Conservation (phyloP, 2,329 filamentous ascomycete species). For the Elsinoe arachidis region DNA sequence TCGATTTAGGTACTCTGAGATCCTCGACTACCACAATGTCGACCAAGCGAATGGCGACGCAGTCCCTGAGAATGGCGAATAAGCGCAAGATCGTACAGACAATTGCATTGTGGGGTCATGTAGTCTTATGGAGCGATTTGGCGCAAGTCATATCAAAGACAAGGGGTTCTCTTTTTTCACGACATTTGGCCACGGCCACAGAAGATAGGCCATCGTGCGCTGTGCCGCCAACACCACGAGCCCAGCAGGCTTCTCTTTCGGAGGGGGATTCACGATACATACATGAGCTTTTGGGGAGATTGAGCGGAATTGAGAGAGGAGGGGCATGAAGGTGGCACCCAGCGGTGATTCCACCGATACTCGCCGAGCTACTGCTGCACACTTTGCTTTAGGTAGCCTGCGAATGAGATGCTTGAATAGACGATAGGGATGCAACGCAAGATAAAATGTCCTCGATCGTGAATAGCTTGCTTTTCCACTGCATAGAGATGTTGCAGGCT, state of each 20-base stretch:
- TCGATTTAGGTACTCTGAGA: constrained; percentile 80
- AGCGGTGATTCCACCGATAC: not conserved
- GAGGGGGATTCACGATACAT: constrained; percentile 5
- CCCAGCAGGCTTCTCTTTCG: constrained; percentile 1
- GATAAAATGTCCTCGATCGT: not conserved
- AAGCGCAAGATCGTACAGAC: not conserved
- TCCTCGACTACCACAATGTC: constrained; percentile 96
- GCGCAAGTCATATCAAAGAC: constrained; percentile 3
- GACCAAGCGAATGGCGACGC: constrained; percentile 42
- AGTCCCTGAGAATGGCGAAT: constrained; percentile 12
- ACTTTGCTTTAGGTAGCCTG: constrained; percentile 10
- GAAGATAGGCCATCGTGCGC: not conserved
- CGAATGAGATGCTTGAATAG: constrained; percentile 11
- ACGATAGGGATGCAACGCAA: constrained; percentile 7
- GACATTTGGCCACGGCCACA: not conserved
- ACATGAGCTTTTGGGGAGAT: not conserved
- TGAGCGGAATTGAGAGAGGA: not conserved
- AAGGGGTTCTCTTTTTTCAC: not conserved
- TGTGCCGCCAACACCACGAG: not conserved
- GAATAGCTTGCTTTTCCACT: not conserved
- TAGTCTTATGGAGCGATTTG: constrained; percentile 4
- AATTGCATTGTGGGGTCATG: constrained; percentile 3
- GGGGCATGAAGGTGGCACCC: not conserved
- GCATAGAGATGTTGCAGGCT: not conserved
- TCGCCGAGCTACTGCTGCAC: constrained; percentile 3